phyloP scores from a whole-genome alignment of 176 grass and related monocot genomes.

The Areca catechu region DNA sequence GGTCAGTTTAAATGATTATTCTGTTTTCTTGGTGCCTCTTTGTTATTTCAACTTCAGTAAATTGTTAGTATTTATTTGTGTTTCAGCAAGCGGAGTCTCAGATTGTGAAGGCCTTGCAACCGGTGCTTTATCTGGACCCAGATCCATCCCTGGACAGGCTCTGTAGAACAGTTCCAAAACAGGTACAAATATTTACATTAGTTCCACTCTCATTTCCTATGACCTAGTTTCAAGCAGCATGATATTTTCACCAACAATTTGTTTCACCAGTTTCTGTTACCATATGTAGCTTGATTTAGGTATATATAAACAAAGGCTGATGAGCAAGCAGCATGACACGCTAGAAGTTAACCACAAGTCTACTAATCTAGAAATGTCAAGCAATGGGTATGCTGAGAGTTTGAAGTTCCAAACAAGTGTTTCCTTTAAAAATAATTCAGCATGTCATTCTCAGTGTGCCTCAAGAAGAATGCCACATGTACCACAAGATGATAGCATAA shows the following conservation, averaged over 20 bases:
- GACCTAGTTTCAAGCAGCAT: no score
- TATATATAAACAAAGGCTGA: slow-evolving; percentile 18
- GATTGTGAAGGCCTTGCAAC: slow-evolving; percentile 37
- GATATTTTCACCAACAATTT: background rate
- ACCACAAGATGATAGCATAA: background rate
- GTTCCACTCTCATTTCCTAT: no score
- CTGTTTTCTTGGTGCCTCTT: slow-evolving; percentile 2
- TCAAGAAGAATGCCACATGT: slow-evolving; percentile 1
- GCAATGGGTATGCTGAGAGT: slow-evolving; percentile 9
- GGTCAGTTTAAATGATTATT: slow-evolving; percentile 26
- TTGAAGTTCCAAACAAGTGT: slow-evolving; percentile 1
- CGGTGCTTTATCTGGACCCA: slow-evolving; percentile 44
- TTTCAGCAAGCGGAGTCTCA: slow-evolving; percentile 36
- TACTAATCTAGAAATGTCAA: slow-evolving; percentile 11
- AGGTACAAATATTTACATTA: slow-evolving; percentile 14
- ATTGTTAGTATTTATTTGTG: slow-evolving; percentile 1
- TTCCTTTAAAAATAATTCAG: slow-evolving; percentile 7
- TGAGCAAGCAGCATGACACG: background rate
- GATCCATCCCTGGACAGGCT: slow-evolving; percentile 32
- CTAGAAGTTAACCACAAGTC: background rate
- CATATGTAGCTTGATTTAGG: slow-evolving; percentile 44
- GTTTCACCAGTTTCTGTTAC: slow-evolving; percentile 13
- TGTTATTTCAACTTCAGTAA: slow-evolving; percentile 5
- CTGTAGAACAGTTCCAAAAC: slow-evolving; percentile 25
- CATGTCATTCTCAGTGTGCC: slow-evolving; percentile 17